Conservation (phyloP, 2,329 filamentous ascomycete genomes). For the Verticillium longisporum region DNA sequence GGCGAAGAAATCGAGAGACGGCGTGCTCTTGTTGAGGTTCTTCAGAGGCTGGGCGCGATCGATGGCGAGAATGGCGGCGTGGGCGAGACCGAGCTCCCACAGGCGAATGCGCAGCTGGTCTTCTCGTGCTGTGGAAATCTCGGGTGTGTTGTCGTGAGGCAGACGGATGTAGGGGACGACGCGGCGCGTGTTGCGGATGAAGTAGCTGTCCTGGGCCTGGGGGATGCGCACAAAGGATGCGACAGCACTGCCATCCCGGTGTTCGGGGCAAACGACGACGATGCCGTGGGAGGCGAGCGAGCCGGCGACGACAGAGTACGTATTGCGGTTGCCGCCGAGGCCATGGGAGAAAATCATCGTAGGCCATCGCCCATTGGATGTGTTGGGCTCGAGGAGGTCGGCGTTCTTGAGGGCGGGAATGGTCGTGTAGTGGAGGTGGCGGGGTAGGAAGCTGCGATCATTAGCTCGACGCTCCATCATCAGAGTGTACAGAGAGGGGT, state of each 20-base stretch:
- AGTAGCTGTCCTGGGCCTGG: conserved; percentile 32
- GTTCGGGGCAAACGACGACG: conserved; percentile 74
- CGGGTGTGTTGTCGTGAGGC: conserved; percentile 56
- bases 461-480: background rate
- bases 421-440: conserved; percentile 65
- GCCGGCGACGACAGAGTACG: conserved; percentile 77
- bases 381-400: conserved; percentile 44
- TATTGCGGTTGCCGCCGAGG: conserved; percentile 71
- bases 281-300: conserved; percentile 76
- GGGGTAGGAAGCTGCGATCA: conserved; percentile 51
- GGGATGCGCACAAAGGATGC: conserved; percentile 65
- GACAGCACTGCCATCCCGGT: conserved; percentile 74
- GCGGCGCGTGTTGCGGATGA: conserved; percentile 23
- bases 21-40: conserved; percentile 46
- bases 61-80: conserved; percentile 61
- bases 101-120: conserved; percentile 66
- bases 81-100: conserved; percentile 70
- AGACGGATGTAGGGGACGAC: conserved; percentile 43
- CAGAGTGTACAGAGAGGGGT: too few relatives aligned
- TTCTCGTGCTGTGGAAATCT: conserved; percentile 62
- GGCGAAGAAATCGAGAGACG: conserved; percentile 51
- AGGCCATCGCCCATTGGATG: conserved; percentile 57
- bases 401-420: conserved; percentile 71
- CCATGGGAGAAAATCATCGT: conserved; percentile 84
- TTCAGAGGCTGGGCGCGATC: conserved; percentile 45